Conservation (phyloP, 768 basidiomycete genomes). For the Russula abietina region DNA sequence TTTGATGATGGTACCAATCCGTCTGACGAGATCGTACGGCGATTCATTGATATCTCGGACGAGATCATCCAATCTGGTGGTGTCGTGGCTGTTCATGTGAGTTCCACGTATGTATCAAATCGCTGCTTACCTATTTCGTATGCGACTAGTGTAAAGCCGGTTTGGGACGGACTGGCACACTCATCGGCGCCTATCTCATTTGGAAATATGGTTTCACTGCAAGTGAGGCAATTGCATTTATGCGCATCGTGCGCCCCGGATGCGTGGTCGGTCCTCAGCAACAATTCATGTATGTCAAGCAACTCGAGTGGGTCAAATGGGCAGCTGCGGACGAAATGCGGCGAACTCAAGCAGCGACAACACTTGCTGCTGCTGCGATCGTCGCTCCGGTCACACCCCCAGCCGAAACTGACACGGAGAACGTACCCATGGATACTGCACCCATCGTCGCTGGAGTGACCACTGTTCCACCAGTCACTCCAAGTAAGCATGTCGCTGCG, state of each 20-base stretch:
- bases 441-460: constrained; percentile 25
- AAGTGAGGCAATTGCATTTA: constrained; percentile 92
- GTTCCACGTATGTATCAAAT: constrained; percentile 30
- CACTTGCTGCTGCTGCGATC: constrained; percentile 38
- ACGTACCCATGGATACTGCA: constrained; percentile 26
- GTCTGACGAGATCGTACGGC: constrained; percentile 87
- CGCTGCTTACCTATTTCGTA: constrained; percentile 19
- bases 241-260: constrained; percentile 95
- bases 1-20: constrained; percentile 99
- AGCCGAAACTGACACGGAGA: constrained; percentile 65
- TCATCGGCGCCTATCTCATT: constrained; percentile 96
- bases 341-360: constrained; percentile 40
- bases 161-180: constrained; percentile 89
- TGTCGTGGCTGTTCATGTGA: constrained; percentile 82
- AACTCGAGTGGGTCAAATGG: constrained; percentile 92
- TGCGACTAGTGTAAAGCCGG: constrained; percentile 84
- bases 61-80: constrained; percentile 69
- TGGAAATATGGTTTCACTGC: constrained; percentile 99
- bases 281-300: constrained; percentile 93
- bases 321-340: constrained; percentile 77
- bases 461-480: constrained; percentile 68
- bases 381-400: constrained; percentile 77
- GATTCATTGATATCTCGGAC: constrained; percentile 85
- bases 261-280: constrained; percentile 90
- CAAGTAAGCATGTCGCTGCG: constrained; percentile 65